Percentiles rank a stretch among this genome's conserved stretches.
phyloP scores from a whole-genome alignment of 169 alveolate species.

The Cryptosporidium meleagridis region DNA sequence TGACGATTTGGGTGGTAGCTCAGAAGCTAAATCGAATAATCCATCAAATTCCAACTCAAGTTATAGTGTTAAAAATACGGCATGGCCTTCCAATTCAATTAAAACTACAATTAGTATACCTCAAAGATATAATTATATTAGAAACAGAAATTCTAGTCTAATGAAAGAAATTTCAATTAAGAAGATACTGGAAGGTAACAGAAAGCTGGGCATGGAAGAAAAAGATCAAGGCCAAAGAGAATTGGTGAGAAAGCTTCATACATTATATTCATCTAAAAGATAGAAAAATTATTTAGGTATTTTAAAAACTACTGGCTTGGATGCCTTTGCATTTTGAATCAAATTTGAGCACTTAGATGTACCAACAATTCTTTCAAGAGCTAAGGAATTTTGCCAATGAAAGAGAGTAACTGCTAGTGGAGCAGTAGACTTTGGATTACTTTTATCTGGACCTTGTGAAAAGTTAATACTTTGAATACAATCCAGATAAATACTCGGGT shows the following conservation, averaged over 20 bases:
- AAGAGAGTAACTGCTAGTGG: slow-evolving; percentile 49
- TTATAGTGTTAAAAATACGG: neutral
- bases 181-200: slow-evolving; percentile 26
- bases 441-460: slow-evolving; percentile 20
- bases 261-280: slow-evolving; percentile 17
- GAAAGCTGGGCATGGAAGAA: slow-evolving; percentile 30
- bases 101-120: slow-evolving; percentile 28
- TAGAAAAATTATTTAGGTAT: neutral
- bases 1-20: neutral
- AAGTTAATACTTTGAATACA: slow-evolving; percentile 56
- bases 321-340: slow-evolving; percentile 21
- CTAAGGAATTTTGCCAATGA: slow-evolving; percentile 59
- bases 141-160: slow-evolving; percentile 49
- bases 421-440: neutral
- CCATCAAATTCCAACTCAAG: neutral
- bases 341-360: slow-evolving; percentile 51
- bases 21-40: neutral
- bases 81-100: neutral
- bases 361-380: slow-evolving; percentile 73
- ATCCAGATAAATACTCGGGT: slow-evolving; percentile 77
- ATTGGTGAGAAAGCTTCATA: slow-evolving; percentile 44
- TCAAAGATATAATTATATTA: slow-evolving; percentile 60
- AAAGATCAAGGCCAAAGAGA: slow-evolving; percentile 45
- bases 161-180: slow-evolving; percentile 66
- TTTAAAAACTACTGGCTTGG: slow-evolving; percentile 39